phyloP scores from a whole-genome alignment of 1,284 basidiomycete species.

The Ustilago sp. region DNA sequence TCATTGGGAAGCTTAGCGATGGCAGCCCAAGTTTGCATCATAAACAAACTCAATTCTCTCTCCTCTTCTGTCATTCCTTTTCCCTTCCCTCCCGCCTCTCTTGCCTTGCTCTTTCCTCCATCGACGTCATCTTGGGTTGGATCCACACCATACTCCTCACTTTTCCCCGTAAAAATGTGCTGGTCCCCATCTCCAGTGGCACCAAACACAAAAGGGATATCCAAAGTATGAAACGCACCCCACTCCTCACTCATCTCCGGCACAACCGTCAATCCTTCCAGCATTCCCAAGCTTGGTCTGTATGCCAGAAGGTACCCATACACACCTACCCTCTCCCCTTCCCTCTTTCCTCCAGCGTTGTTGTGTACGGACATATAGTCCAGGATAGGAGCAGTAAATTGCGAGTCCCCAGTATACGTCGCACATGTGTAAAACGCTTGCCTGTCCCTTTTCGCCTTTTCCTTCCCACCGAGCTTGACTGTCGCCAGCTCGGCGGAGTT shows the following conservation, averaged over 20 bases:
- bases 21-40: slow-evolving; percentile 46
- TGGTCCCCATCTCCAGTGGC: slow-evolving; percentile 22
- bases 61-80: slow-evolving; percentile 31
- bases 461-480: slow-evolving; percentile 9
- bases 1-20: slow-evolving; percentile 15
- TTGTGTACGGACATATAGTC: slow-evolving; percentile 28
- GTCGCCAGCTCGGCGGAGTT: slow-evolving; percentile 8
- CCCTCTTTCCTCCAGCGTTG: not conserved
- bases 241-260: slow-evolving; percentile 40
- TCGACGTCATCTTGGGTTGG: slow-evolving; percentile 16
- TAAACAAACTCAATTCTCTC: slow-evolving; percentile 26
- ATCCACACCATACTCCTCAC: slow-evolving; percentile 33
- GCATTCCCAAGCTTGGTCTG: slow-evolving; percentile 30
- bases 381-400: slow-evolving; percentile 50
- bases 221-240: slow-evolving; percentile 49
- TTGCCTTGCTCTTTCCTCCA: not conserved
- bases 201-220: slow-evolving; percentile 52
- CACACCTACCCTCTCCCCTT: slow-evolving; percentile 11
- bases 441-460: slow-evolving; percentile 16
- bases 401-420: slow-evolving; percentile 51
- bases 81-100: not conserved
- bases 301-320: slow-evolving; percentile 48
- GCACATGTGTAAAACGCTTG: slow-evolving; percentile 47
- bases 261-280: slow-evolving; percentile 29
- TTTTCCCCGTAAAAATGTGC: slow-evolving; percentile 5